Evolutionary conservation across 2,329 filamentous ascomycete species (phyloP), one percentile per base, ranked within the genome.

Genomic region (Neofusicoccum parvum): DNA sequence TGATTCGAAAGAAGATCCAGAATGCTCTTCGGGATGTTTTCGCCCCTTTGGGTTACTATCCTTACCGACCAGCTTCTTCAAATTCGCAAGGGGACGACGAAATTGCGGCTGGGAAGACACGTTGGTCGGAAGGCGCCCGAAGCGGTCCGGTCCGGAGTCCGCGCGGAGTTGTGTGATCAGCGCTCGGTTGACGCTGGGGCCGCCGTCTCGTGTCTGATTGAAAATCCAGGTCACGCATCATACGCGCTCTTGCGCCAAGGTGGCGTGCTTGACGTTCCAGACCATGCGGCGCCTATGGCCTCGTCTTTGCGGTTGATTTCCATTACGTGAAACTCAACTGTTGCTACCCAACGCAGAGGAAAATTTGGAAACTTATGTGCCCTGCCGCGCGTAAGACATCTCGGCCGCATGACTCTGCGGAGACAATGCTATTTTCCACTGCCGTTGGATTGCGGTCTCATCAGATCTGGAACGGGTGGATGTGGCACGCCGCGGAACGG

Each of bases 1-100:
- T 37, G 43, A 48, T 37, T 46, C 56, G 15, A 20, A 17, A 27
- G 9, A 34, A 10, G 27, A 48, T 48, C 56, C 43, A 60, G 56
- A 60, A 14, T 60, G 56, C 15, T 37, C 56, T 48, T 10, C 43
- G 27, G 56, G 56, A 60, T 48, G 56, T 60, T 60, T 60, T 60
- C 41, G n/a, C 56, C n/a, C 14, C 41, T 60, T 60, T 23, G 14
- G 54, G 54, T 11, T 36, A 56, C 53, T 32, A n/a, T 27, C 14
- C 12, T 43, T 32, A 5, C 6, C 37, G 37, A 43, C 37, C 27
- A 43, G 37, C 17, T 43, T 45, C 32, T 34, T 46, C 41, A 14
- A 45, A 23, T 45, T 45, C 14, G 53, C 37, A 45, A 58, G 53
- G 53, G 23, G 56, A 53, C 32, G 49, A 17, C 17, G 49, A 10